Evolutionary conservation across 331 rosid genomes (phyloP).

Genomic region (Malus hybrid): DNA sequence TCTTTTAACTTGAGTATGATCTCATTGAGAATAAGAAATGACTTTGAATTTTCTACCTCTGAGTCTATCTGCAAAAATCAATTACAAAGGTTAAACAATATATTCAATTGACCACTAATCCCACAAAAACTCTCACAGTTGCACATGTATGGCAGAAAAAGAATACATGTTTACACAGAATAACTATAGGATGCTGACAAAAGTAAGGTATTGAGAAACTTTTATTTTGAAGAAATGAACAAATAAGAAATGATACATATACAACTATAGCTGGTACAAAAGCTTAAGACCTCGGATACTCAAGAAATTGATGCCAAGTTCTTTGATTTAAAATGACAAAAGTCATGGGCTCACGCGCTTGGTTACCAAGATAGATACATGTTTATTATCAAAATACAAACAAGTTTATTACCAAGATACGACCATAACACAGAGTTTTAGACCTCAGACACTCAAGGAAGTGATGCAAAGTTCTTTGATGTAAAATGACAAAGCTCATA

Average conservation of each 20-base stretch:
- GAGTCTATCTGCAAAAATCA: constrained; percentile 52
- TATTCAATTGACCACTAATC: background rate
- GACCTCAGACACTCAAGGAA: background rate
- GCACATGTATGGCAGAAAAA: background rate
- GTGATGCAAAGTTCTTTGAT: background rate
- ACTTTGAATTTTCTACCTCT: constrained; percentile 60
- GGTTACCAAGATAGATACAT: background rate
- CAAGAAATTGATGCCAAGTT: background rate
- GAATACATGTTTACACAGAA: background rate
- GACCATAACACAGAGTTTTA: background rate
- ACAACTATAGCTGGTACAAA: background rate
- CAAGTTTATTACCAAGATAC: background rate
- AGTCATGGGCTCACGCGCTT: background rate
- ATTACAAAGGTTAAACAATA: background rate
- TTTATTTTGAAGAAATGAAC: background rate
- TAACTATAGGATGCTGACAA: background rate
- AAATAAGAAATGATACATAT: background rate
- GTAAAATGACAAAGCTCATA: background rate
- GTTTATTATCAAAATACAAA: background rate
- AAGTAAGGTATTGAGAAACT: background rate
- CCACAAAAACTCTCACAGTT: background rate
- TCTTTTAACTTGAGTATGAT: constrained; percentile 72
- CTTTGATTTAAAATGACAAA: background rate
- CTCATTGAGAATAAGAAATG: constrained; percentile 84
- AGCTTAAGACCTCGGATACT: background rate